Evolutionary conservation across 768 basidiomycete genomes (phyloP).

Genomic region (Phylloporus arenicola): DNA sequence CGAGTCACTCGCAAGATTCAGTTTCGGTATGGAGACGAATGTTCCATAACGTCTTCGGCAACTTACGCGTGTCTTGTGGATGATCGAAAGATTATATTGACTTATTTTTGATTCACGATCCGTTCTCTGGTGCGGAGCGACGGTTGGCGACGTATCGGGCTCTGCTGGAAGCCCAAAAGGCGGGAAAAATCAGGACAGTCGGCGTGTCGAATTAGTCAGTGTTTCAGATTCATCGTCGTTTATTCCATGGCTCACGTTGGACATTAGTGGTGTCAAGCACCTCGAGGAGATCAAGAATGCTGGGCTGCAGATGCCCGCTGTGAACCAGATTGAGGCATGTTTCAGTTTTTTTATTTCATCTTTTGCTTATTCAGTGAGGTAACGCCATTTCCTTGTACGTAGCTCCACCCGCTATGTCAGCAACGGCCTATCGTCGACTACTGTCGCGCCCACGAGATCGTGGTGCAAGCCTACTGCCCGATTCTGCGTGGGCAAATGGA

Average conservation of each 20-base stretch:
- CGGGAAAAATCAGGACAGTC: conserved; percentile 64
- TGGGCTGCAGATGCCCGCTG: conserved; percentile 58
- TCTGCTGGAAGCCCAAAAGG: conserved; percentile 53
- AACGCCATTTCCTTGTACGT: conserved; percentile 6
- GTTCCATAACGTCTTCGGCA: background rate
- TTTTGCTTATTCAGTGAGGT: background rate
- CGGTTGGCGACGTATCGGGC: conserved; percentile 72
- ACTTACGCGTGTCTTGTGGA: background rate
- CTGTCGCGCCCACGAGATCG: conserved; percentile 54
- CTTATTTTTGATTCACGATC: conserved; percentile 75
- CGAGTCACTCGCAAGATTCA: conserved; percentile 52
- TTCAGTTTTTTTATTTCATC: background rate
- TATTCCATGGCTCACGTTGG: background rate
- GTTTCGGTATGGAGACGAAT: conserved; percentile 44
- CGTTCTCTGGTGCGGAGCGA: conserved; percentile 53
- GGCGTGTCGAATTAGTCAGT: conserved; percentile 83
- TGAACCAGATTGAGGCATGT: conserved; percentile 78
- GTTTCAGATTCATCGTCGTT: background rate
- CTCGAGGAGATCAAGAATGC: conserved; percentile 66
- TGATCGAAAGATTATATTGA: conserved; percentile 52
- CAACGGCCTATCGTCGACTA: conserved; percentile 75
- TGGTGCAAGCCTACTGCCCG: conserved; percentile 74
- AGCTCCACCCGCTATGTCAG: conserved; percentile 83
- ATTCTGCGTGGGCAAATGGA: conserved; percentile 56
- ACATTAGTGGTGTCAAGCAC: conserved; percentile 62